These are phyloP conservation scores for Saccharomycopsis hybrid DNA, from an alignment of 1,139 yeast genomes.

Conservation along the genomic window DNA sequence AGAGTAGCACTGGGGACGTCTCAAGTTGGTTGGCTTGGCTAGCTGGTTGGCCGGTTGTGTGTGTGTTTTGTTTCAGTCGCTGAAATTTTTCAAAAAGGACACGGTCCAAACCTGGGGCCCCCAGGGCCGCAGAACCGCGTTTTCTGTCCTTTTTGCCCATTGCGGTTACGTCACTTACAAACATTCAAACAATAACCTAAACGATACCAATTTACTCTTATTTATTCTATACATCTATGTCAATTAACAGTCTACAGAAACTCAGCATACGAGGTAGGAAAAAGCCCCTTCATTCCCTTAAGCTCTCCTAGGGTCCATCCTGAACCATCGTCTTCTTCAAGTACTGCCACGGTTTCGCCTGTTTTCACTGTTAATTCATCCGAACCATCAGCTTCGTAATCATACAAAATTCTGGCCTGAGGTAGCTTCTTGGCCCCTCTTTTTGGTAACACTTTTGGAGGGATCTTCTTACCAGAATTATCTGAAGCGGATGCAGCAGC, in stretches of 20 bases:
- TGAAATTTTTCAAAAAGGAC: no score
- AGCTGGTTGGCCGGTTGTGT: no score
- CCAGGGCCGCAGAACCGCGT: no score
- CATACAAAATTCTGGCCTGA: slow-evolving; percentile 71
- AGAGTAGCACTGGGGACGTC: no score
- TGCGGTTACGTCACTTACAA: no score
- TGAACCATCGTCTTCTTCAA: slow-evolving; percentile 72
- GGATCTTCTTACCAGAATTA: slow-evolving; percentile 31
- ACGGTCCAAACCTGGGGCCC: no score
- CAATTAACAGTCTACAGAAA: slow-evolving; percentile 23
- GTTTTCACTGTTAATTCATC: slow-evolving; percentile 68
- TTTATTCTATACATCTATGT: no score
- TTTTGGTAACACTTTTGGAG: slow-evolving; percentile 81
- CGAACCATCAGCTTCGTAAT: slow-evolving; percentile 73
- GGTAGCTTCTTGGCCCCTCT: slow-evolving; percentile 60
- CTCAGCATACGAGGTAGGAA: slow-evolving; percentile 73
- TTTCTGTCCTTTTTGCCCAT: no score
- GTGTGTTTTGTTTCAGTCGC: no score
- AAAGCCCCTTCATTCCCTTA: slow-evolving; percentile 64
- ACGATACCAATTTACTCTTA: no score
- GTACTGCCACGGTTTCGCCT: slow-evolving; percentile 68
- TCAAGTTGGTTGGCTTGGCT: no score
- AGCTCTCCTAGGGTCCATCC: slow-evolving; percentile 97
- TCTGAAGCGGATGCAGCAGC: slow-evolving; percentile 20
- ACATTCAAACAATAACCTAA: no score